Percentiles rank a stretch among this genome's conserved stretches.
These are phyloP conservation scores for Salisapilia sapeloensis DNA, from an alignment of 352 stramenopile genomes.

Conservation along the genomic window DNA sequence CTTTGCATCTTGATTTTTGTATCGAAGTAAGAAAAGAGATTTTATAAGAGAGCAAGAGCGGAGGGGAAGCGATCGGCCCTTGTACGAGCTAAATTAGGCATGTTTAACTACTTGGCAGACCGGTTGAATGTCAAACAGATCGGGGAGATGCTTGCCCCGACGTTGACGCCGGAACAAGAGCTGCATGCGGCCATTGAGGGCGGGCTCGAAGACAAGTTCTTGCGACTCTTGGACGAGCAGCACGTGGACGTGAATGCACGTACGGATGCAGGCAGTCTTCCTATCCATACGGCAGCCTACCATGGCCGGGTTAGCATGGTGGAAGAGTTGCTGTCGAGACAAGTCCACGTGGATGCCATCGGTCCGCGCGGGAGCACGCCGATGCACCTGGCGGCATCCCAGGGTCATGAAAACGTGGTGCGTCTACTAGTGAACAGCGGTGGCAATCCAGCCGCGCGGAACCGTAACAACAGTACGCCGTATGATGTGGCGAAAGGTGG, in stretches of 20 bases:
- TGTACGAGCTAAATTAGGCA: slow-evolving; percentile 7
- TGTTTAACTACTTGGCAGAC: slow-evolving; percentile 82
- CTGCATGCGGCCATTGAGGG: slow-evolving; percentile 64
- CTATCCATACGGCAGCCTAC: slow-evolving; percentile 77
- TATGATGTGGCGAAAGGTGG: slow-evolving; percentile 80
- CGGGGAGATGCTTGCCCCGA: slow-evolving; percentile 74
- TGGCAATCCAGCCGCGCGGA: slow-evolving; percentile 63
- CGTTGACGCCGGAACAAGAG: slow-evolving; percentile 75
- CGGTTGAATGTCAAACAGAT: slow-evolving; percentile 83
- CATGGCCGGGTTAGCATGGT: slow-evolving; percentile 57
- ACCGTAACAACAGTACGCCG: slow-evolving; percentile 53
- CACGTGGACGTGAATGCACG: slow-evolving; percentile 49
- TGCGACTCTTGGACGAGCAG: slow-evolving; percentile 44
- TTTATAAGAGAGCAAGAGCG: not conserved
- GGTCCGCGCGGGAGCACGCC: slow-evolving; percentile 64
- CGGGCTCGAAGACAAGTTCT: slow-evolving; percentile 54
- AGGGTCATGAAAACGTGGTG: slow-evolving; percentile 57
- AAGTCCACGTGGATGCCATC: slow-evolving; percentile 47
- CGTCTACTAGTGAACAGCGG: slow-evolving; percentile 52
- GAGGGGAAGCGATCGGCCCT: not conserved
- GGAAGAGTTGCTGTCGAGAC: slow-evolving; percentile 43
- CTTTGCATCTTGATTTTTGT: no score
- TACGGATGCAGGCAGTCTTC: slow-evolving; percentile 57
- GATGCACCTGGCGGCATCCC: slow-evolving; percentile 65
- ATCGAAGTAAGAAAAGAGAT: no score